Evolutionary conservation across 495 filamentous ascomycete species (phyloP).

Genomic region (Hypoxylon cercidicola): DNA sequence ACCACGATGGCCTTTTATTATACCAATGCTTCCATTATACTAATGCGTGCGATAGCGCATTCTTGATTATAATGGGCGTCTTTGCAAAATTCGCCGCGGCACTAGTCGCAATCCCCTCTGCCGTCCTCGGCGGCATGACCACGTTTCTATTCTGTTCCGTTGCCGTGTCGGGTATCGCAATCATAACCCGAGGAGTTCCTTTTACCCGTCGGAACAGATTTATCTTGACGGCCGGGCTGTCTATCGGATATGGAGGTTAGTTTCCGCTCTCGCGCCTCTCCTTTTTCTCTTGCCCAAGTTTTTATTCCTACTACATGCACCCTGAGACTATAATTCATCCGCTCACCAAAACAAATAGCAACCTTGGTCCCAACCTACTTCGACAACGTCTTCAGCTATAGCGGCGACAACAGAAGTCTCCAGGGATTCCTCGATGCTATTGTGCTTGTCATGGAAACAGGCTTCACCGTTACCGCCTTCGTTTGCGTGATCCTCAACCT

Average conservation of each 20-base stretch:
- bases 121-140: constrained; percentile 92
- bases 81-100: constrained; percentile 94
- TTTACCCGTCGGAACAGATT: constrained; percentile 91
- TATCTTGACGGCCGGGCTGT: constrained; percentile 81
- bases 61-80: constrained; percentile 87
- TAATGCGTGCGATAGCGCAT: constrained; percentile 67
- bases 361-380: constrained; percentile 86
- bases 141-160: constrained; percentile 90
- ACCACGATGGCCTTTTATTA: background rate
- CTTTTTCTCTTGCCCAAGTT: no score
- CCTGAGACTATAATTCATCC: no score
- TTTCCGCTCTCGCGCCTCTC: background rate
- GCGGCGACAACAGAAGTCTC: constrained; percentile 74
- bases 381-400: constrained; percentile 75
- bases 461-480: constrained; percentile 77
- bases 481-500: constrained; percentile 79
- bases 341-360: constrained; percentile 50
- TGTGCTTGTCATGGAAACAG: constrained; percentile 81
- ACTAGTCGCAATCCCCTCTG: constrained; percentile 79
- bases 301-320: no score
- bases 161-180: constrained; percentile 85
- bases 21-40: constrained; percentile 6
- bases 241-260: constrained; percentile 73
- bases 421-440: constrained; percentile 87
- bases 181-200: constrained; percentile 75